Percentiles rank a stretch among this genome's conserved stretches.
These are phyloP conservation scores for Pseudozyma hubeiensis DNA, from an alignment of 1,284 basidiomycete species.

Conservation along the genomic window DNA sequence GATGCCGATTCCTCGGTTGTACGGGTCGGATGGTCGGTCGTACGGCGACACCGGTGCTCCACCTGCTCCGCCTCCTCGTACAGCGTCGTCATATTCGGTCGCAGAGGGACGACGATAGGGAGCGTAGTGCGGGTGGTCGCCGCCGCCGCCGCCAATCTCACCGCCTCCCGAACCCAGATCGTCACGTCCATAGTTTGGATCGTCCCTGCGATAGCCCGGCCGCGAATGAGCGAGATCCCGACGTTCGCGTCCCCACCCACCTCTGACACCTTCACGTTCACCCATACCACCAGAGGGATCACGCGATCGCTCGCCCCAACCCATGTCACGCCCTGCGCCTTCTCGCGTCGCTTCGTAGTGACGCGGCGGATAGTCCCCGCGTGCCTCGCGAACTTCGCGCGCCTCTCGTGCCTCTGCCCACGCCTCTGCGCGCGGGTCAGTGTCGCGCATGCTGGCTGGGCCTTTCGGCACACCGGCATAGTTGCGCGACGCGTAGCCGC, in stretches of 20 bases:
- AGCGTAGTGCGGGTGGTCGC: slow-evolving; percentile 1
- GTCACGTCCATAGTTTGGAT: slow-evolving; percentile 9
- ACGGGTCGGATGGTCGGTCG: slow-evolving; percentile 27
- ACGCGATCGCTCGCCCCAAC: slow-evolving; percentile 33
- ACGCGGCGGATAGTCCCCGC: slow-evolving; percentile 13
- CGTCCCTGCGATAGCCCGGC: slow-evolving; percentile 8
- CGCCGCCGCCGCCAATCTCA: slow-evolving; percentile 7
- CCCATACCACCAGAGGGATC: slow-evolving; percentile 2
- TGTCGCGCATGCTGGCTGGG: slow-evolving; percentile 53
- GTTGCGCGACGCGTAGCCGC: slow-evolving; percentile 21
- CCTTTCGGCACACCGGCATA: slow-evolving; percentile 56
- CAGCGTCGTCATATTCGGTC: slow-evolving; percentile 30
- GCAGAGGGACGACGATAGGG: slow-evolving; percentile 32
- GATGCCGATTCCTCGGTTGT: slow-evolving; percentile 30
- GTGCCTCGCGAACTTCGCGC: slow-evolving; percentile 25
- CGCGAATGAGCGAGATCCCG: slow-evolving; percentile 6
- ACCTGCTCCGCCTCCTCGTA: background rate
- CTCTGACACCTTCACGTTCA: slow-evolving; percentile 10
- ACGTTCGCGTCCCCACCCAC: slow-evolving; percentile 27
- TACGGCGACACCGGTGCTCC: slow-evolving; percentile 12
- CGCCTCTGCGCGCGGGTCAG: slow-evolving; percentile 33
- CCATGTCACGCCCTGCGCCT: slow-evolving; percentile 17
- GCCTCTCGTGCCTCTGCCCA: slow-evolving; percentile 36
- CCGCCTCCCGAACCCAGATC: slow-evolving; percentile 11
- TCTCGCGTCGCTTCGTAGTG: slow-evolving; percentile 8